A percentile compares a stretch with the other conserved stretches of the same genome.
Conservation (phyloP, 1,139 yeast genomes). For the Nakaseomyces bracarensis region DNA sequence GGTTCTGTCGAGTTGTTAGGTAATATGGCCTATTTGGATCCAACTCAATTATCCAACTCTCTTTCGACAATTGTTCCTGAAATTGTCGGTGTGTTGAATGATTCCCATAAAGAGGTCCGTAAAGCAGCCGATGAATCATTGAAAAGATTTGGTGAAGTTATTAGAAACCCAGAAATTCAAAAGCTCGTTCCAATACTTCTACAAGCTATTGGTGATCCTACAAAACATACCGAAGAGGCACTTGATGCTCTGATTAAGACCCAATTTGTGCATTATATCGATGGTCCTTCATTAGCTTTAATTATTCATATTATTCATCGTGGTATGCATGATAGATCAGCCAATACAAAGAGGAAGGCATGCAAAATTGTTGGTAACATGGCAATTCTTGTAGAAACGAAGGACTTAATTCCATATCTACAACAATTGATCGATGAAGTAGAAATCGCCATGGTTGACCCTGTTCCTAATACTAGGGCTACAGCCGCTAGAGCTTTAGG, state of each 20-base stretch:
- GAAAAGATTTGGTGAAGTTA: conserved; percentile 91
- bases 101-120: conserved; percentile 92
- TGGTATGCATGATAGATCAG: conserved; percentile 91
- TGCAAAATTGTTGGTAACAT: conserved; percentile 98
- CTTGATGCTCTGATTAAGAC: conserved; percentile 80
- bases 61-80: conserved; percentile 88
- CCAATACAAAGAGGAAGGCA: conserved; percentile 84
- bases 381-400: conserved; percentile 89
- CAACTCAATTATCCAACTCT: conserved; percentile 84
- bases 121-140: conserved; percentile 87
- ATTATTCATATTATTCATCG: conserved; percentile 91
- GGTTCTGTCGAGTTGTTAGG: conserved; percentile 95
- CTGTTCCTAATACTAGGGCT: conserved; percentile 94
- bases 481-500: conserved; percentile 98
- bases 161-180: conserved; percentile 94
- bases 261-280: conserved; percentile 93
- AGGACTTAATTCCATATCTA: conserved; percentile 79
- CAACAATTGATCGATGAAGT: conserved; percentile 69
- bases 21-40: conserved; percentile 96
- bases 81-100: conserved; percentile 89
- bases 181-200: conserved; percentile 79
- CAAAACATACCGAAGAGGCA: conserved; percentile 80
- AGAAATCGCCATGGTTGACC: conserved; percentile 95
- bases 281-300: conserved; percentile 93
- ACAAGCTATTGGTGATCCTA: conserved; percentile 93